Percentiles rank a stretch among this genome's conserved stretches.
These are phyloP conservation scores for Silybum marianum DNA, from an alignment of 129 eudicot species.

Conservation along the genomic window DNA sequence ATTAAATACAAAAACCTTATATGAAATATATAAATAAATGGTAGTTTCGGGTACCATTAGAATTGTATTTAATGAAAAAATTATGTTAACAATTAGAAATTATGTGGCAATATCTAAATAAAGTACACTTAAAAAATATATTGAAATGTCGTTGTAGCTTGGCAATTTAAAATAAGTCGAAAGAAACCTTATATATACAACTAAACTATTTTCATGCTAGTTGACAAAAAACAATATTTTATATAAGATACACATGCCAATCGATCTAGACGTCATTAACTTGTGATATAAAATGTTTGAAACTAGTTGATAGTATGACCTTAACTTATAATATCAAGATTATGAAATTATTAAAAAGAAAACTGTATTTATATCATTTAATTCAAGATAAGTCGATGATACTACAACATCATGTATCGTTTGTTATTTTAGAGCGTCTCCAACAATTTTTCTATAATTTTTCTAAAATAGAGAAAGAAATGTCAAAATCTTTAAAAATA, in stretches of 20 bases:
- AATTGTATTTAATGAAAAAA: too few relatives aligned
- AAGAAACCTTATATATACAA: slow-evolving; percentile 15
- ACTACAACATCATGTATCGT: neutral
- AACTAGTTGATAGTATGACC: slow-evolving; percentile 21
- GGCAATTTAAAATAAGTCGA: neutral
- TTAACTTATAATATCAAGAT: slow-evolving; percentile 13
- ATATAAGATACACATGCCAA: neutral
- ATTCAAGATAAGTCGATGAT: neutral
- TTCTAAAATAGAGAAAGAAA: too few relatives aligned
- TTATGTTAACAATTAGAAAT: neutral
- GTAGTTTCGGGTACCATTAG: too few relatives aligned
- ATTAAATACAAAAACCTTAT: too few relatives aligned
- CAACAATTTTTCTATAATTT: too few relatives aligned
- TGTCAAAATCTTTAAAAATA: too few relatives aligned
- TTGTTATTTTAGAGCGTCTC: too few relatives aligned
- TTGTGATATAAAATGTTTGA: slow-evolving; percentile 1
- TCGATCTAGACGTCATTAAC: slow-evolving; percentile 7
- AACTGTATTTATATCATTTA: neutral
- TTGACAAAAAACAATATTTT: slow-evolving; percentile 10
- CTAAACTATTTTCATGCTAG: neutral
- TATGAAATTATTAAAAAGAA: slow-evolving; percentile 8
- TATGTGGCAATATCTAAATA: neutral
- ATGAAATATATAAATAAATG: too few relatives aligned
- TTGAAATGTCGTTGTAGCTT: slow-evolving; percentile 19
- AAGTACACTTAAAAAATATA: neutral